These are phyloP conservation scores for Cyberlindnera amylophila DNA, from an alignment of 805 yeast genomes.

Conservation along the genomic window DNA sequence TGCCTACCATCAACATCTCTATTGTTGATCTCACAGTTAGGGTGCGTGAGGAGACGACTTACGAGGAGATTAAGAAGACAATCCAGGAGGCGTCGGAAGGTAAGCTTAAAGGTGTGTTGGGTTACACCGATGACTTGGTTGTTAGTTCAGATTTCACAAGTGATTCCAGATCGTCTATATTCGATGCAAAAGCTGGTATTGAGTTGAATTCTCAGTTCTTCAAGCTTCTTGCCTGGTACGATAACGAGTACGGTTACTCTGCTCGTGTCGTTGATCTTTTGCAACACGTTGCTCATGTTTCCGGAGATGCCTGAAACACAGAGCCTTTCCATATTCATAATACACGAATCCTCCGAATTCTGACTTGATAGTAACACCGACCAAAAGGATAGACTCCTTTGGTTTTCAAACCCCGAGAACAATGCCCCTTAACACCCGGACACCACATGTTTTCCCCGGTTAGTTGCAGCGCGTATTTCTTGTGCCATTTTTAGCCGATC, in stretches of 20 bases:
- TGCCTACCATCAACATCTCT: constrained; percentile 70
- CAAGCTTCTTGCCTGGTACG: constrained; percentile 71
- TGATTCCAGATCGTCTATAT: constrained; percentile 60
- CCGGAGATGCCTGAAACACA: constrained; percentile 7
- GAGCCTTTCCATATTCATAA: neutral
- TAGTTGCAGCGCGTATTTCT: too few relatives aligned
- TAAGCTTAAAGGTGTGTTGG: constrained; percentile 56
- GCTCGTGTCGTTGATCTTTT: constrained; percentile 73
- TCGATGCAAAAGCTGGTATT: constrained; percentile 68
- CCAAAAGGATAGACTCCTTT: too few relatives aligned
- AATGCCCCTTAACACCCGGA: too few relatives aligned
- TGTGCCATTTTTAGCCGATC: too few relatives aligned
- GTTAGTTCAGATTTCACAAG: constrained; percentile 68
- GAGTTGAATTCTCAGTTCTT: constrained; percentile 67
- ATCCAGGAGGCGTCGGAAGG: constrained; percentile 59
- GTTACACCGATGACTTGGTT: constrained; percentile 69
- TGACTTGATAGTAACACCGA: too few relatives aligned
- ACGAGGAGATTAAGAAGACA: constrained; percentile 60
- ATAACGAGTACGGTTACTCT: constrained; percentile 73
- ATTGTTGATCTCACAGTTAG: constrained; percentile 69
- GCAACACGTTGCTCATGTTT: constrained; percentile 48
- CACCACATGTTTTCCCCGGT: too few relatives aligned
- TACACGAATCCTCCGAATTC: too few relatives aligned
- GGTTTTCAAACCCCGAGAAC: too few relatives aligned
- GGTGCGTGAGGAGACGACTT: constrained; percentile 53